Base-by-base conservation (phyloP, 2,329 filamentous ascomycete genomes). In the Cladosporium halotolerans region DNA sequence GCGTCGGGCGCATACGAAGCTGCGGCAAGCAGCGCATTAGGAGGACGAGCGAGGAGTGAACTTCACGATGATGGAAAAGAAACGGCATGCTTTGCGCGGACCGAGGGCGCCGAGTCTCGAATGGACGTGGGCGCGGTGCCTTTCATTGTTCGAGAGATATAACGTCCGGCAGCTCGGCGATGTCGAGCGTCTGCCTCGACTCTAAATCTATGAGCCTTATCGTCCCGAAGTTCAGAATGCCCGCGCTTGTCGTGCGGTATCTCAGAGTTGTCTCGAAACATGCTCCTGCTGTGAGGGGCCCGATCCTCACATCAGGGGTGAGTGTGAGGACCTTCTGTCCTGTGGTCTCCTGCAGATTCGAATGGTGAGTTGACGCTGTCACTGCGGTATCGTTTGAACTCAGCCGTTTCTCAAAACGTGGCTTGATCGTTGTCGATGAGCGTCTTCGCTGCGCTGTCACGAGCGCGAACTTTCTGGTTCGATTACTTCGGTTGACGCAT, bases 111-210 rank as follows among this genome's bases (percentile, higher is more conserved):
- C 23, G 23, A 28, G 23, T 28, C 23, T 28, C 23, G 23, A 28
- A 28, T 28, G 23, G 23, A 28, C 23, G 23, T 28, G 23, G 23
- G 2, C 23, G 23, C 23, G 5, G 23, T 28, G 23, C 23, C 14
- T 43, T 10, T 50, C 28, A 44, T 51, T 51, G 40, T 48, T 57
- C 57, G 44, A 59, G 23, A 18, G 72, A 72, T 51, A 89, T 70
- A 61, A 89, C 81, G 42, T 79, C 82, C 0, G 88, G 88, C 58
- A 93, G 66, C 57, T 92, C 85, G 56, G 81, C 78, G 52, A 91
- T 83, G 68, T 92, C 87, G 3, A 88, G 84, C 64, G 87, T 85
- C 71, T 91, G 86, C 63, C 88, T 84, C 33, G 81, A 86, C 18
- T 76, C 80, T 55, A 92, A 66, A 67, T 93, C 88, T 3, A 91